Conservation (phyloP, 345 rosid species). For the Psidium friedrichsthalianum region DNA sequence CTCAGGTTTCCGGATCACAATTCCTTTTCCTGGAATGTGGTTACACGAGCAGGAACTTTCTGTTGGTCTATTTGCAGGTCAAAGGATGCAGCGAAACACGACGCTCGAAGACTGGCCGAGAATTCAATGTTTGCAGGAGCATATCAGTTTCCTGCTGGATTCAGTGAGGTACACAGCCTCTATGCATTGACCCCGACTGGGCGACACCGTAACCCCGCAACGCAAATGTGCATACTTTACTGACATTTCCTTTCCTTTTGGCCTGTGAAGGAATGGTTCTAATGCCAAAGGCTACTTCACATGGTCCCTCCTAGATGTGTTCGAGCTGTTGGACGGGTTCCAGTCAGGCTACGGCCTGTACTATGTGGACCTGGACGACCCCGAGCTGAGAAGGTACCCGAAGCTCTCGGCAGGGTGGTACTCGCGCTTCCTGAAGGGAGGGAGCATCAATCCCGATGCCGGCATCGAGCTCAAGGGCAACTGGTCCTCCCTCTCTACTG, state of each 20-base stretch:
- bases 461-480: neutral
- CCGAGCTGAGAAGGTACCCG: neutral
- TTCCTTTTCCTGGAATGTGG: neutral
- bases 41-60: neutral
- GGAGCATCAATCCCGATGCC: neutral
- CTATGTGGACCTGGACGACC: slow-evolving; percentile 13
- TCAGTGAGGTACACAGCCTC: neutral
- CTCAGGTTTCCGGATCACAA: neutral
- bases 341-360: slow-evolving; percentile 1
- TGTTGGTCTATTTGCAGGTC: neutral
- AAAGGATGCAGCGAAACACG: neutral
- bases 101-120: slow-evolving; percentile 7
- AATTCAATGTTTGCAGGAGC: slow-evolving; percentile 1
- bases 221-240: neutral
- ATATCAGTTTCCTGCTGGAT: slow-evolving; percentile 1
- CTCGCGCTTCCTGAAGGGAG: slow-evolving; percentile 5
- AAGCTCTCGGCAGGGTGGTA: slow-evolving; percentile 9
- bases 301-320: slow-evolving; percentile 12
- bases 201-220: neutral
- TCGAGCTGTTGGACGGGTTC: slow-evolving; percentile 5
- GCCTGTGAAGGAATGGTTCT: neutral
- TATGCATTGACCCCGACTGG: neutral
- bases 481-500: neutral
- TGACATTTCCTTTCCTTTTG: neutral
- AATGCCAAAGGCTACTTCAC: slow-evolving; percentile 9